These are phyloP conservation scores for Schrenkiella parvula DNA, from an alignment of 345 rosid genomes.

Conservation along the genomic window DNA sequence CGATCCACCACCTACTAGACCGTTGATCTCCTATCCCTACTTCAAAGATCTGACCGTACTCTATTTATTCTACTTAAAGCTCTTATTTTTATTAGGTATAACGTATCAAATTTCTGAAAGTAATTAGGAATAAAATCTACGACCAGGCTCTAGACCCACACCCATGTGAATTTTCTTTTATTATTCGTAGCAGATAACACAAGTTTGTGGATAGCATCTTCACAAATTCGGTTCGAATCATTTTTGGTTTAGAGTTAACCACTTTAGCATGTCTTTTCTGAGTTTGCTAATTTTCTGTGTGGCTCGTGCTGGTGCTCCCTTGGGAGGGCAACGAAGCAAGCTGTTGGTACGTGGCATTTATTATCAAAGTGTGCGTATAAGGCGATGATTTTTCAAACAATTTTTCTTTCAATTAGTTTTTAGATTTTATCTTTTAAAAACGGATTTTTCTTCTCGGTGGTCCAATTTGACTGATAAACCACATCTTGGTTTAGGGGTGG, in stretches of 20 bases:
- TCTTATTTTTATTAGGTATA: too few species aligned
- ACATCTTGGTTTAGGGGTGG: neutral
- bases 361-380: neutral
- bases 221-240: neutral
- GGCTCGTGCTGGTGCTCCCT: neutral
- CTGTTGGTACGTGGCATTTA: constrained; percentile 1
- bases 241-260: neutral
- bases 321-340: constrained; percentile 1
- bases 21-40: too few species aligned
- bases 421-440: neutral
- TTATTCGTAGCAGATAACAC: neutral
- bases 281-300: neutral
- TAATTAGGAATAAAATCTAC: too few species aligned
- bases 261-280: neutral
- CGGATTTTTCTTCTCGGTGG: neutral
- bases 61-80: too few species aligned
- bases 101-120: too few species aligned
- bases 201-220: neutral
- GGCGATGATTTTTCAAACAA: neutral
- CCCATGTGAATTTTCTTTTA: neutral
- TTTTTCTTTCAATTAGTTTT: neutral
- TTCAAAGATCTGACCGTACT: too few species aligned
- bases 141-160: too few species aligned
- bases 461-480: neutral
- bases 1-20: too few species aligned